Base-by-base conservation (phyloP, 495 filamentous ascomycete genomes). In the Cudoniella acicularis region DNA sequence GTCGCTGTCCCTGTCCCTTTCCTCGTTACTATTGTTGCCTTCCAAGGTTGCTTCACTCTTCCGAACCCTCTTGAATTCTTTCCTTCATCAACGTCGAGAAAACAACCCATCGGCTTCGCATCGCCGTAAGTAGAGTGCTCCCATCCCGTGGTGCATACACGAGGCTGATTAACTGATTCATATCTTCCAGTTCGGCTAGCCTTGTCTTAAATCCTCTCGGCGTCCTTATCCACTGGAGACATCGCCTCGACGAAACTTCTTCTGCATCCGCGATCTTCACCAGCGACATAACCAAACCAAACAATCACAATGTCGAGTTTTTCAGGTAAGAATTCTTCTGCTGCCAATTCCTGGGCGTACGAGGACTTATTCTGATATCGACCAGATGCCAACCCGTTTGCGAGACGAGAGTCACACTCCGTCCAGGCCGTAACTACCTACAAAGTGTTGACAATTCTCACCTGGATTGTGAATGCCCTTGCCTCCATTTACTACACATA, bases 401-500 rank as follows among this genome's bases (percentile, higher is more conserved):
- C 79, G 43, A 82, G 75, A 67, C 80, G 81, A 26, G 86, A 90
- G 48, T 73, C 77, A 10, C 85, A 88, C 62, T 71, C 71, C 63
- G 61, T 72, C 17, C 71, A 72, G 52, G 73, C 83, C 18, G 67
- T 83, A 49, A 52, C 27, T 49, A 64, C 75, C 21, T 84, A 93
- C 77, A 88, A 87, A 61, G 67, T 90, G 64, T 69, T 90, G 41
- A 89, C 88, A 4, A 73, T 84, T 17, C 52, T 92, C 36, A 83
- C 87, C 8, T 96, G 88, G 87, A 69, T 87, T 30, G 72, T 95
- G 54, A 77, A 87, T 13, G 72, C 93, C 49, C 66, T 89, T 52
- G 75, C 83, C 27, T 78, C 84, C 53, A 71, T 93, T 63, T 87
- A 87, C 73, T 92, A 93, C 66, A 82, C 81, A 40, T 63, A 86